Conservation (phyloP, 306 rosid species). For the Heteromeles arbutifolia region DNA sequence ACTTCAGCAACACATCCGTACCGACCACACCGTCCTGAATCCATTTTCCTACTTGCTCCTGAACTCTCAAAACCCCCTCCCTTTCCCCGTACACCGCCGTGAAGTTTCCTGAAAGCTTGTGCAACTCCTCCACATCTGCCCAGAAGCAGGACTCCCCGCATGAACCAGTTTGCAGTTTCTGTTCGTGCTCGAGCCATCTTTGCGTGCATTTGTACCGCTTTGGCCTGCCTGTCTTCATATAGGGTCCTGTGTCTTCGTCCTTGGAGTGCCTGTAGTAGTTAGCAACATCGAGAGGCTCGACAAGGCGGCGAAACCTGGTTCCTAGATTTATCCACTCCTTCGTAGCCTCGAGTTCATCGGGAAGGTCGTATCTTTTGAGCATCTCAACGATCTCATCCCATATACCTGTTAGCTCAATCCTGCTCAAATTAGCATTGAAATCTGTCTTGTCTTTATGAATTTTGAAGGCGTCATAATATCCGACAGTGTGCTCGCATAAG, state of each 20-base stretch:
- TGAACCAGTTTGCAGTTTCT: not conserved
- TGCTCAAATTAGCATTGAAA: slow-evolving; percentile 64
- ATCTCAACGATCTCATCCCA: slow-evolving; percentile 71
- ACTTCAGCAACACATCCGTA: slow-evolving; percentile 35
- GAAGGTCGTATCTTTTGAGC: slow-evolving; percentile 60
- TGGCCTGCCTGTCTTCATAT: slow-evolving; percentile 49
- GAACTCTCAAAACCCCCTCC: slow-evolving; percentile 20
- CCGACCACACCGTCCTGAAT: not conserved
- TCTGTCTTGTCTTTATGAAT: slow-evolving; percentile 39
- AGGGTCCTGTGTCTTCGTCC: slow-evolving; percentile 57
- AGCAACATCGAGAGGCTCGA: slow-evolving; percentile 80
- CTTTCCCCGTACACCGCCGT: not conserved
- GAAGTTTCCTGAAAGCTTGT: not conserved
- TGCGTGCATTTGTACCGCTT: slow-evolving; percentile 53
- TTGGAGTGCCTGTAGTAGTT: slow-evolving; percentile 66
- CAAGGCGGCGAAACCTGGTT: slow-evolving; percentile 46
- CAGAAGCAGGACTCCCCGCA: slow-evolving; percentile 53
- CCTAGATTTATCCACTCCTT: slow-evolving; percentile 38
- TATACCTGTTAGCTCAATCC: slow-evolving; percentile 58
- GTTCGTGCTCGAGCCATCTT: slow-evolving; percentile 56
- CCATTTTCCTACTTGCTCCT: slow-evolving; percentile 34
- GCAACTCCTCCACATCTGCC: slow-evolving; percentile 78
- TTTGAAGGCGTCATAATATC: slow-evolving; percentile 70
- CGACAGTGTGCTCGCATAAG: slow-evolving; percentile 15
- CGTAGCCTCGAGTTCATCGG: slow-evolving; percentile 63